Evolutionary conservation across 495 filamentous ascomycete genomes (phyloP).

Genomic region (Cairneyella variabilis): DNA sequence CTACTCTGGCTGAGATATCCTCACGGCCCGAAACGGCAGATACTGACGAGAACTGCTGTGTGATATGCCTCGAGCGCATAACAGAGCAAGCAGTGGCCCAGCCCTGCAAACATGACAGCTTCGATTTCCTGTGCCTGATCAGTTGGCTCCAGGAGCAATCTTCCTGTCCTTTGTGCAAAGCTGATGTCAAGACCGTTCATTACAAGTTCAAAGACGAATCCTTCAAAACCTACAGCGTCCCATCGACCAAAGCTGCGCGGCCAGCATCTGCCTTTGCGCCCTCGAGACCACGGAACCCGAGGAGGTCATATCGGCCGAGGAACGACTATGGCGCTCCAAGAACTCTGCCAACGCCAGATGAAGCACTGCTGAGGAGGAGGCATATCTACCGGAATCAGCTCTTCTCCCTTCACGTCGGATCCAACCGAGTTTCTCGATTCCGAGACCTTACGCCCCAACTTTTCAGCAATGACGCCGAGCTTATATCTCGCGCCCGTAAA

Average conservation of each 20-base stretch:
- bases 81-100: constrained; percentile 64
- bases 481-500: constrained; percentile 76
- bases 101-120: constrained; percentile 75
- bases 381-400: constrained; percentile 72
- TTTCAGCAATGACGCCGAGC: constrained; percentile 59
- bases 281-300: constrained; percentile 3
- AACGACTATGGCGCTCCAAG: constrained; percentile 21
- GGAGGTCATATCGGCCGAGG: constrained; percentile 22
- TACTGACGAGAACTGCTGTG: constrained; percentile 45
- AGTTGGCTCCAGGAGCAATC: constrained; percentile 71
- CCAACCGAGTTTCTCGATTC: constrained; percentile 73
- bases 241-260: constrained; percentile 28
- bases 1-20: constrained; percentile 42
- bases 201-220: constrained; percentile 50
- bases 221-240: constrained; percentile 52
- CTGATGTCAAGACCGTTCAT: constrained; percentile 61
- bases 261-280: constrained; percentile 19
- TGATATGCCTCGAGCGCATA: constrained; percentile 73
- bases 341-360: constrained; percentile 32
- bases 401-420: constrained; percentile 82
- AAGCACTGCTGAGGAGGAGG: constrained; percentile 64
- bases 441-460: constrained; percentile 65
- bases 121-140: constrained; percentile 79
- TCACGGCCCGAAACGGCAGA: constrained; percentile 19
- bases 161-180: constrained; percentile 77